Evolutionary conservation across 1,284 basidiomycete species (phyloP).

Genomic region (Tilletia setariae): DNA sequence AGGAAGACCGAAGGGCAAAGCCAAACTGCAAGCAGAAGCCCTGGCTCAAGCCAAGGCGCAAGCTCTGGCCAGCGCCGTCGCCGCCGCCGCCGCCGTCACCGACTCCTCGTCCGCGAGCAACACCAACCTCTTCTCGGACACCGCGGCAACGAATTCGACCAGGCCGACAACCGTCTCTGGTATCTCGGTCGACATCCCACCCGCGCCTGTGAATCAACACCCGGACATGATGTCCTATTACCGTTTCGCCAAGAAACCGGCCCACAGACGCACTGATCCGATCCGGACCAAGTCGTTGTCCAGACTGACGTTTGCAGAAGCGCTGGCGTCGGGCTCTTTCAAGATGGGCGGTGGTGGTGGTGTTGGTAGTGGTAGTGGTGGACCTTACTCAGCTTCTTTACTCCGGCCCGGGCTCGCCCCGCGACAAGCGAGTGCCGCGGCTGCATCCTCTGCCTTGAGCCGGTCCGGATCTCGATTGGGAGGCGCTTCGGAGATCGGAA

Average conservation of each 20-base stretch:
- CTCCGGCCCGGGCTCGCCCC: not conserved
- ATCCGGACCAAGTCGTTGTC: conserved; percentile 9
- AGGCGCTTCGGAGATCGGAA: not conserved
- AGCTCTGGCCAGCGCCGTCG: not conserved
- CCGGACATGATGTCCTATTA: conserved; percentile 42
- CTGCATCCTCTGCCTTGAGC: not conserved
- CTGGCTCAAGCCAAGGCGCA: not conserved
- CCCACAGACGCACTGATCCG: not conserved
- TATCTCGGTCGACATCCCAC: not conserved
- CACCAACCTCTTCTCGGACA: too few relatives aligned
- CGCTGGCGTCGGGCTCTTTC: conserved; percentile 4
- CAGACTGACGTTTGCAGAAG: conserved; percentile 1
- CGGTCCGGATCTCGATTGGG: not conserved
- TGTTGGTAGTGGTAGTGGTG: too few relatives aligned
- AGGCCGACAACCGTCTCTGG: not conserved
- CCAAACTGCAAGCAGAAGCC: not conserved
- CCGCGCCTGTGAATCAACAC: conserved; percentile 21
- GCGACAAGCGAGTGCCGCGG: not conserved
- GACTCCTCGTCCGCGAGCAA: not conserved
- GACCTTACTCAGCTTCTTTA: not conserved
- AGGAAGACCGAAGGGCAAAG: too few relatives aligned
- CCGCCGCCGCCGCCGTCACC: not conserved
- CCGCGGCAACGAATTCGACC: not conserved
- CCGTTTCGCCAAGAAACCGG: conserved; percentile 41
- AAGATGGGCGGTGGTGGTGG: too few relatives aligned